Base-by-base conservation (phyloP, 2,329 filamentous ascomycete genomes). In the Monilinia polystroma region DNA sequence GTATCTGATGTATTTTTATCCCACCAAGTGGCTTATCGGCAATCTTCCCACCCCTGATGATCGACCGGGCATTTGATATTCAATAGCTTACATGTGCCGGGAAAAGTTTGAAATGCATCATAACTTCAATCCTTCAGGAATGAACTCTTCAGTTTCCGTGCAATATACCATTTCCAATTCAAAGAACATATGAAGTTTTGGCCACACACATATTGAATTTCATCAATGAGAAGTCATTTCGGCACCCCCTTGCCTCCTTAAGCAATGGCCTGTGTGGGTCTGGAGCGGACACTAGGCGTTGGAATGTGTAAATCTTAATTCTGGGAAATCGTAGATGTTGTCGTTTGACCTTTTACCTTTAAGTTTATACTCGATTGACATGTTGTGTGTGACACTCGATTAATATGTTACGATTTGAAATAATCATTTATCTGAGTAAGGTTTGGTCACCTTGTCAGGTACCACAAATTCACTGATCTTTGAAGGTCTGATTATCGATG, bases 1-100 rank as follows among this genome's bases (percentile, higher is more conserved):
- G n/a, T 12, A 35, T 35, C 6, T 35, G 32, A 35, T 35, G 32
- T 11, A 35, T 64, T 47, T 63, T 45, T n/a, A 63, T 49, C 43
- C 26, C 57, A 35, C 57, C 43, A 63, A 63, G 59, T 53, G 59
- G 47, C 32, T 57, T 47, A 38, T 64, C 63, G 63, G 53, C 63
- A 58, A 64, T 64, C 53, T 64, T 49, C 12, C 23, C 23, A 51
- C 53, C 63, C 63, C 43, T 58, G 63, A 29, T 8, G 53, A 64
- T 64, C 63, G 29, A 5, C 43, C 63, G 63, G 63, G 26, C 53
- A 58, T 47, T 47, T 26, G 29, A 58, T 45, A 51, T 38, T 18
- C 43, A 26, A 58, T 45, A 57, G 45, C 23, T 58, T 51, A 29
- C 63, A 58, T 58, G 51, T 58, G 41, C 43, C 53, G 29, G 63